Evolutionary conservation across 805 yeast genomes (phyloP), one percentile per base, ranked within the genome.

Genomic region (Tetrapisispora nanseiensis): DNA sequence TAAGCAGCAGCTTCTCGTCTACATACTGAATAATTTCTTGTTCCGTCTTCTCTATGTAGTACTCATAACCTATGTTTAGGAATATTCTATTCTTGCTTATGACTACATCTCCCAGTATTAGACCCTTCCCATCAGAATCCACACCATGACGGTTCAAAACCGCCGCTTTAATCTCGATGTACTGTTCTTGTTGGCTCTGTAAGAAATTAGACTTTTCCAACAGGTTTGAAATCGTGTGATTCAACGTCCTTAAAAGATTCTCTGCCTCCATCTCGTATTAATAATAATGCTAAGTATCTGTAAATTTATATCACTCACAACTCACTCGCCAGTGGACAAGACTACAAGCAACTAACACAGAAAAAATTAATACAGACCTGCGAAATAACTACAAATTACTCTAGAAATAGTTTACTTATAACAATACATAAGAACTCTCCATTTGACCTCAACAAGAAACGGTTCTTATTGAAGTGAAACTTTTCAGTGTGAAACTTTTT

Each of bases 31-130:
- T 33, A 11, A 54, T 52, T 34, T 59, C 61, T 4, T 45, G 50
- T 21, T 33, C 41, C 2, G 45, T 41, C 34, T 56, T 60, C 38
- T 60, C 60, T 13, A 61, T 50, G 44, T 50, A 62, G 35, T 57
- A 59, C 22, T 62, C 67, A 34, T 57, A 55, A 4, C 67, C 67
- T 10, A 62, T 41, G 44, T 52, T 56, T 35, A 53, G 38, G 30
- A 47, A 62, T 3, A 55, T 45, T 27, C 54, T 54, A 2, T 50
- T 45, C 6, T 51, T 38, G 4, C 60, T 49, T 2, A 61, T 50
- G 12, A 59, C 48, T 10, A 61, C 50, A 33, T 62, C 66, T 11
- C 64, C 65, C 24, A 56, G 47, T 6, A 59, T 49, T 30, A 47
- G 27, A 4, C 63, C 64, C 12, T 45, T 50, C 3, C 40, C 44